Conservation (phyloP, 164 flowering plant species). For the Piper betle region DNA sequence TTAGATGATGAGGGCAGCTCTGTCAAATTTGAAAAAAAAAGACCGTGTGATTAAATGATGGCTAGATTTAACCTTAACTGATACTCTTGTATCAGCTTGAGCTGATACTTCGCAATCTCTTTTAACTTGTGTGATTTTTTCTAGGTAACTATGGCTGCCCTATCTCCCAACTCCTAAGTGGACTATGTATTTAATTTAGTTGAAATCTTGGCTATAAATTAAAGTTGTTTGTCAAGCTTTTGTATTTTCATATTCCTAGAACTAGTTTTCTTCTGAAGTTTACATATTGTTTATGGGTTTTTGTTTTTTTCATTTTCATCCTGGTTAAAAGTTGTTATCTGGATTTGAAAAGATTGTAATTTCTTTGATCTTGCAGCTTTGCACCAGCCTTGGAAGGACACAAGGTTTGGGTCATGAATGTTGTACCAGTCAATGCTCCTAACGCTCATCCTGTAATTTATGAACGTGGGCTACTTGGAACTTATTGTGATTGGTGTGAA, state of each 20-base stretch:
- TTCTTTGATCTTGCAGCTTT: constrained; percentile 35
- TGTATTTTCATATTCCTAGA: background rate
- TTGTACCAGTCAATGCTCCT: constrained; percentile 78
- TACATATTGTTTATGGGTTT: background rate
- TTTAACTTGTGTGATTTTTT: too few relatives aligned
- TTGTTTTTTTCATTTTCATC: background rate
- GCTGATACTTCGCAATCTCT: too few relatives aligned
- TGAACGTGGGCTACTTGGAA: constrained; percentile 81
- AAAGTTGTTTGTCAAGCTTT: background rate
- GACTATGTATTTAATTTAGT: background rate
- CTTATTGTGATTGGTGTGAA: constrained; percentile 97
- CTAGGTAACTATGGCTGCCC: too few relatives aligned
- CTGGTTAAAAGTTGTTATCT: background rate
- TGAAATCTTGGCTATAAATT: background rate
- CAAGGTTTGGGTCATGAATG: constrained; percentile 94
- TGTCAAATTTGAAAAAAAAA: too few relatives aligned
- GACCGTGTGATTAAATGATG: too few relatives aligned
- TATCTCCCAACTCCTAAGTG: too few relatives aligned
- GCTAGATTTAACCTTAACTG: too few relatives aligned
- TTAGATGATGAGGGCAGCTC: too few relatives aligned
- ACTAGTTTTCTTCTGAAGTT: background rate
- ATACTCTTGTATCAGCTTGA: too few relatives aligned
- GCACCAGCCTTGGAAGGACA: constrained; percentile 68
- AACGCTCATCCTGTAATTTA: constrained; percentile 79
- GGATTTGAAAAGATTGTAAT: background rate